A percentile compares a stretch with the other conserved stretches of the same genome.
Conservation (phyloP, 495 filamentous ascomycete species). For the Penicillium herquei region DNA sequence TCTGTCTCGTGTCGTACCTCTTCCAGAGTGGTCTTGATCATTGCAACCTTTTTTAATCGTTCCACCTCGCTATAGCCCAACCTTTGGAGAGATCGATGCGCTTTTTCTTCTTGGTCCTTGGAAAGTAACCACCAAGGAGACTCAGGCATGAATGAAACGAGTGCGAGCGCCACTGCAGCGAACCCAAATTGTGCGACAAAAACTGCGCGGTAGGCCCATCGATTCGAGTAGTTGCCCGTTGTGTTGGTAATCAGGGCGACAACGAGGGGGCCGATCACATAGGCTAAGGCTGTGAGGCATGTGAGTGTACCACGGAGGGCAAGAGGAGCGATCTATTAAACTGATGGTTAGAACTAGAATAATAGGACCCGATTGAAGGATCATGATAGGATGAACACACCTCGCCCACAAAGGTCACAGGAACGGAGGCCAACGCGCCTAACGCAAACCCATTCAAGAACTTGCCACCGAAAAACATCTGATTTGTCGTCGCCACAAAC, state of each 20-base stretch:
- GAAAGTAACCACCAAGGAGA: constrained; percentile 24
- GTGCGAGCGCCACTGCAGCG: constrained; percentile 14
- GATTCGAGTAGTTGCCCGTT: constrained; percentile 17
- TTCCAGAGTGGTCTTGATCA: constrained; percentile 18
- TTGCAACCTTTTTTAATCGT: constrained; percentile 8
- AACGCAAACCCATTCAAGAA: constrained; percentile 31
- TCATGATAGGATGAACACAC: background rate
- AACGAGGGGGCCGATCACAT: constrained; percentile 26
- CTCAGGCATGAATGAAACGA: constrained; percentile 20
- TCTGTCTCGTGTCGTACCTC: constrained; percentile 29
- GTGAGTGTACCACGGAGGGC: constrained; percentile 29
- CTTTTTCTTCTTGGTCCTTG: constrained; percentile 8
- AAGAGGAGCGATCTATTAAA: constrained; percentile 20
- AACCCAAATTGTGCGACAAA: constrained; percentile 30
- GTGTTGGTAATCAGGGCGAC: constrained; percentile 29
- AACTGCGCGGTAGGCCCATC: constrained; percentile 33
- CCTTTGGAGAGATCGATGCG: constrained; percentile 7
- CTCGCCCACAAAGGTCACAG: constrained; percentile 31
- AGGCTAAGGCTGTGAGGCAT: constrained; percentile 22
- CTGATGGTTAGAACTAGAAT: background rate
- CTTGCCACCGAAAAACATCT: constrained; percentile 34
- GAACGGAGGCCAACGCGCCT: constrained; percentile 21
- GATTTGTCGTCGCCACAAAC: constrained; percentile 24
- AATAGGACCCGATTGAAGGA: background rate
- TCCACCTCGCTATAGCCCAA: constrained; percentile 12